phyloP scores from a whole-genome alignment of 345 rosid species.

The Citrus cavaleriei region DNA sequence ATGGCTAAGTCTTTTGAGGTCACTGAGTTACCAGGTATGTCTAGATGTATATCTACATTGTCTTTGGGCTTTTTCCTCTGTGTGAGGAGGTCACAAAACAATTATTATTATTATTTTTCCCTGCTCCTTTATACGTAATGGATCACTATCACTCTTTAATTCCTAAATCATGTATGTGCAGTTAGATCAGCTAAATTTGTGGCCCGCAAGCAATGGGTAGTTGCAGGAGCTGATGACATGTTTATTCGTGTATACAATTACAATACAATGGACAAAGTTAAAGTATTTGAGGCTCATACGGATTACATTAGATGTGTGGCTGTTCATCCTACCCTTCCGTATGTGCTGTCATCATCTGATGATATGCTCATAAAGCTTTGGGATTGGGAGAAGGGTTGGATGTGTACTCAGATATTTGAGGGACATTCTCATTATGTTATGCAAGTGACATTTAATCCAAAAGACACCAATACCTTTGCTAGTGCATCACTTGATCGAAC shows the following conservation, averaged over 20 bases:
- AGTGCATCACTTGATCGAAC: slow-evolving; percentile 99
- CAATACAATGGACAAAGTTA: slow-evolving; percentile 93
- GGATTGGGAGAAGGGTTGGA: slow-evolving; percentile 99
- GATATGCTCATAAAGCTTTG: slow-evolving; percentile 99
- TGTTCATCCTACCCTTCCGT: slow-evolving; percentile 93
- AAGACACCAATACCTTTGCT: slow-evolving; percentile 95
- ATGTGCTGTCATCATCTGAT: slow-evolving; percentile 95
- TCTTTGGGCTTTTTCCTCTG: neutral
- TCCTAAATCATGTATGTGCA: slow-evolving; percentile 35
- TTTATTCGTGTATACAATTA: slow-evolving; percentile 89
- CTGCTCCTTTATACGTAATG: slow-evolving; percentile 7
- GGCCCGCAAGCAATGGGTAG: slow-evolving; percentile 92
- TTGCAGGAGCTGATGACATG: slow-evolving; percentile 98
- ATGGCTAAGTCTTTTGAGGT: slow-evolving; percentile 96
- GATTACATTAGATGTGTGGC: slow-evolving; percentile 98
- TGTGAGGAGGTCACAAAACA: neutral
- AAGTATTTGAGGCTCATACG: slow-evolving; percentile 95
- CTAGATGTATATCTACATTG: neutral
- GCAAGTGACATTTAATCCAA: slow-evolving; percentile 98
- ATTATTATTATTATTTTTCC: neutral
- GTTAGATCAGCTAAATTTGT: slow-evolving; percentile 97
- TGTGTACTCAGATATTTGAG: slow-evolving; percentile 90
- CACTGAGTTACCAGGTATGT: slow-evolving; percentile 88
- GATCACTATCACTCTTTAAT: slow-evolving; percentile 12
- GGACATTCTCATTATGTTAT: slow-evolving; percentile 99